phyloP scores from a whole-genome alignment of 208 protist species.

The Strigomonas culicis region DNA sequence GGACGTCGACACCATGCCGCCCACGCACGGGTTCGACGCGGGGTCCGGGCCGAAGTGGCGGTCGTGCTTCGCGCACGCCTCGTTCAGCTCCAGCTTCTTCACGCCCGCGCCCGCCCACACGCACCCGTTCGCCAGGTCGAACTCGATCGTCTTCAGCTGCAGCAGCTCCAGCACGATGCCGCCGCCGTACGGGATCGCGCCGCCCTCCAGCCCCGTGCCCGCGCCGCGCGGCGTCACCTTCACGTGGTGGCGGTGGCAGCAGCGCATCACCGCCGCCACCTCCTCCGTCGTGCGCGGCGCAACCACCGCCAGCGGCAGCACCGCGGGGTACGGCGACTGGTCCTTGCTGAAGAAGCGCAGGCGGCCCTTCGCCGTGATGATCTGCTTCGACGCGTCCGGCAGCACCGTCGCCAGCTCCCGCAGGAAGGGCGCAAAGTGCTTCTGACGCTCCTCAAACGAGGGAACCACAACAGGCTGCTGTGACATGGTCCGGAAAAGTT shows the following conservation, averaged over 20 bases:
- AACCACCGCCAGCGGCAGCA: constrained; percentile 14
- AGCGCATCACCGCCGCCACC: constrained; percentile 20
- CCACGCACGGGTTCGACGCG: constrained; percentile 34
- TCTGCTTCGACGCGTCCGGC: constrained; percentile 30
- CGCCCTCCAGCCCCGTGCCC: constrained; percentile 29
- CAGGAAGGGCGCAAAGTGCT: constrained; percentile 32
- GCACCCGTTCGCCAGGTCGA: constrained; percentile 25
- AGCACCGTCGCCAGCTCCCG: constrained; percentile 22
- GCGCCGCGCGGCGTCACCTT: constrained; percentile 32
- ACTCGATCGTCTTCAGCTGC: constrained; percentile 16
- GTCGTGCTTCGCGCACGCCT: constrained; percentile 15
- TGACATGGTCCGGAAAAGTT: too few relatives aligned
- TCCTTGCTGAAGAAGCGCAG: constrained; percentile 21
- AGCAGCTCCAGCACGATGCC: constrained; percentile 27
- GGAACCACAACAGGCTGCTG: too few relatives aligned
- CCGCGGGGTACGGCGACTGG: constrained; percentile 21
- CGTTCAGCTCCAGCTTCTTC: constrained; percentile 24
- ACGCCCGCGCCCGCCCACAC: constrained; percentile 36
- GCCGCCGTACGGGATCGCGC: constrained; percentile 24
- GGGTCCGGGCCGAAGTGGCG: constrained; percentile 31
- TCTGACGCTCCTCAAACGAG: constrained; percentile 24
- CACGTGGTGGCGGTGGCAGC: constrained; percentile 22
- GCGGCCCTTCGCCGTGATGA: constrained; percentile 22
- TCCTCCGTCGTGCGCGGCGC: constrained; percentile 14
- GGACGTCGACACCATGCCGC: constrained; percentile 17